A percentile compares a stretch with the other conserved stretches of the same genome.
Evolutionary conservation across 2,329 filamentous ascomycete species (phyloP).

Genomic region (Calonectria multiphialidica): DNA sequence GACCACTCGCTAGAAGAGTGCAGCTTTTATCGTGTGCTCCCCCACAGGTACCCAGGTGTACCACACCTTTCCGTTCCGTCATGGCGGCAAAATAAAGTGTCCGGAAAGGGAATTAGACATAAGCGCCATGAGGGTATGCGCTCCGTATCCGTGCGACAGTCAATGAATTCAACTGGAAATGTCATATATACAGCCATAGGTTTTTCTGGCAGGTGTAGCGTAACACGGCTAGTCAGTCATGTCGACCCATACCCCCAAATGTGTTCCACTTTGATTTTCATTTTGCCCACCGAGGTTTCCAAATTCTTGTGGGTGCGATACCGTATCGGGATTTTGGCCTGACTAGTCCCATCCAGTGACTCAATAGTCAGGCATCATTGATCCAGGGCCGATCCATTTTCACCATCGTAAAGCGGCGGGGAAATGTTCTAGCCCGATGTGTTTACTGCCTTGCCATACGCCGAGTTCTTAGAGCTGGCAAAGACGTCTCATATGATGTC

Average conservation of each 20-base stretch:
- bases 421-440: no score
- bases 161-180: neutral
- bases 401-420: no score
- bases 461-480: no score
- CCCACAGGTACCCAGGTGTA: neutral
- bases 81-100: neutral
- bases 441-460: no score
- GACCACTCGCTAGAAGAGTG: neutral
- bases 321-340: neutral
- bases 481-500: no score
- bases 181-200: neutral
- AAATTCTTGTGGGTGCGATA: neutral
- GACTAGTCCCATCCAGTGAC: no score
- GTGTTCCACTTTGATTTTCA: neutral
- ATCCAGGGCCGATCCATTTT: no score
- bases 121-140: neutral
- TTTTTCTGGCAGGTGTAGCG: neutral
- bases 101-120: neutral
- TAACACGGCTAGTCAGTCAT: neutral
- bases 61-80: neutral
- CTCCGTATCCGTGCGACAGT: neutral
- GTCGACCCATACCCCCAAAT: neutral
- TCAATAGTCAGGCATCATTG: no score
- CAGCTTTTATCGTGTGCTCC: constrained; percentile 1
- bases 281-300: neutral